Evolutionary conservation across 257 asterid genomes (phyloP).

Genomic region (Petrea volubilis): DNA sequence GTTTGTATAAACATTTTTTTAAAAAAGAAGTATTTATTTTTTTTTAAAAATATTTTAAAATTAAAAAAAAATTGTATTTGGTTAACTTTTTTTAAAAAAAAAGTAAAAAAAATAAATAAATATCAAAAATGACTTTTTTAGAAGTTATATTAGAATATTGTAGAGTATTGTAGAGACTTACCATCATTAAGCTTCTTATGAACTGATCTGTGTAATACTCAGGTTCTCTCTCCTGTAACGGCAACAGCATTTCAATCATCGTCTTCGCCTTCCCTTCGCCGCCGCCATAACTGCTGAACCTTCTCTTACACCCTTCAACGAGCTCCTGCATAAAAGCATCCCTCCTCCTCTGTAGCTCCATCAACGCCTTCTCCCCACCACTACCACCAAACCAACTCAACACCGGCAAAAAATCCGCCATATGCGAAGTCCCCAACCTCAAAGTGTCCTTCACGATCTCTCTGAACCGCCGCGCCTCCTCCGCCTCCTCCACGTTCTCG

Average conservation of each 20-base stretch:
- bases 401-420: slow-evolving; percentile 36
- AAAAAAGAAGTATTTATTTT: too few species aligned
- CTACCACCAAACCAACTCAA: slow-evolving; percentile 38
- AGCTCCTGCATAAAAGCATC: slow-evolving; percentile 44
- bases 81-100: too few species aligned
- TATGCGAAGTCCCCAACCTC: slow-evolving; percentile 7
- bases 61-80: too few species aligned
- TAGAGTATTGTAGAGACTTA: neutral
- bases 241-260: slow-evolving; percentile 45
- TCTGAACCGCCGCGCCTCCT: slow-evolving; percentile 32
- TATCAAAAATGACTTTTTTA: too few species aligned
- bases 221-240: slow-evolving; percentile 28
- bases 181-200: slow-evolving; percentile 34
- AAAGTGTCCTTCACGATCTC: slow-evolving; percentile 33
- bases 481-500: slow-evolving; percentile 29
- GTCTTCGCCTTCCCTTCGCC: slow-evolving; percentile 18
- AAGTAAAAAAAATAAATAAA: too few species aligned
- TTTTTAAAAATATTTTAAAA: too few species aligned
- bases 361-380: slow-evolving; percentile 38
- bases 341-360: slow-evolving; percentile 33
- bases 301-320: slow-evolving; percentile 34
- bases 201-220: slow-evolving; percentile 24
- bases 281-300: neutral
- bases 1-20: too few species aligned
- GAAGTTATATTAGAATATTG: too few species aligned